phyloP scores from a whole-genome alignment of 1,284 basidiomycete species.

The Ceratobasidium sp. region DNA sequence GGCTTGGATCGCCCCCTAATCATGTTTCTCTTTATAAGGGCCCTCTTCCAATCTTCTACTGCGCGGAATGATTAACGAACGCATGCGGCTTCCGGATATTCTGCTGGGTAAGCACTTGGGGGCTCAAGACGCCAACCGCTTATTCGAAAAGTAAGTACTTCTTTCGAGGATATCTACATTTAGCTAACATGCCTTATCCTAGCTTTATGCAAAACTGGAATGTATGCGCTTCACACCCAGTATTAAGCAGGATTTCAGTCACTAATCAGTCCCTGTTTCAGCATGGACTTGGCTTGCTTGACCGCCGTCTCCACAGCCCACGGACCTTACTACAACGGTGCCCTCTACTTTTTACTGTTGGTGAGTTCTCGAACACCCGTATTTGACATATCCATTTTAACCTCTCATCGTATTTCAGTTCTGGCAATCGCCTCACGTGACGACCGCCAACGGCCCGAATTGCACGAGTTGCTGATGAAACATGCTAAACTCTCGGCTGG shows the following conservation, averaged over 20 bases:
- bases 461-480: slow-evolving; percentile 12
- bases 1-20: too few species aligned
- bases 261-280: background rate
- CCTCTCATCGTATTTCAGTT: slow-evolving; percentile 1
- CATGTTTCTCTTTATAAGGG: background rate
- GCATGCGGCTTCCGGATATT: slow-evolving; percentile 22
- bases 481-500: slow-evolving; percentile 37
- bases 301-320: slow-evolving; percentile 27
- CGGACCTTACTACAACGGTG: slow-evolving; percentile 35
- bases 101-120: slow-evolving; percentile 6
- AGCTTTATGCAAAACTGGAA: slow-evolving; percentile 39
- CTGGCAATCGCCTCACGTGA: slow-evolving; percentile 37
- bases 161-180: background rate
- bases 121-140: slow-evolving; percentile 13
- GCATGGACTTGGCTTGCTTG: slow-evolving; percentile 31
- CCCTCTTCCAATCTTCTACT: slow-evolving; percentile 38
- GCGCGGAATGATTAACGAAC: slow-evolving; percentile 33
- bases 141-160: slow-evolving; percentile 8
- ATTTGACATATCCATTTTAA: background rate
- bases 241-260: background rate
- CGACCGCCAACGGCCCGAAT: slow-evolving; percentile 1
- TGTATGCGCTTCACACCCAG: background rate
- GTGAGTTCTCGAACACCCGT: background rate
- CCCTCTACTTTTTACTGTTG: slow-evolving; percentile 33
- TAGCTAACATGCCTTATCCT: background rate